Evolutionary conservation across 148 eudicot species (phyloP), one percentile per base, ranked within the genome.

Genomic region (Rhododendron vialii): DNA sequence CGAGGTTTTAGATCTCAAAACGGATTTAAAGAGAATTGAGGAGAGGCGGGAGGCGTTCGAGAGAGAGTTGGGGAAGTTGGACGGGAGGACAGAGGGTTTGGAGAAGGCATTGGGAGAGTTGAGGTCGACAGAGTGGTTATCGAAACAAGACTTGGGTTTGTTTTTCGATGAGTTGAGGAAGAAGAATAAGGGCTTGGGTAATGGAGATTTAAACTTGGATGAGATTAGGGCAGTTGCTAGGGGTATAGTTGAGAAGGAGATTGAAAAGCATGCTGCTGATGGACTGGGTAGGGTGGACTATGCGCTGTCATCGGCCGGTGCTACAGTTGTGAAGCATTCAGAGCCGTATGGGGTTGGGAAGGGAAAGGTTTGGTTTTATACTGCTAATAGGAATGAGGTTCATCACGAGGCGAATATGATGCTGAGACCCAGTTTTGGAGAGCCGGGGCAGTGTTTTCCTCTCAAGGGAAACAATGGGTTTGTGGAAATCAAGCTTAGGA

Each of bases 391-490:
- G 59, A 83, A 80, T n/a, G 88, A 87, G 75, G 95, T 92, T 86
- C 86, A 88, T 47, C 69, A 76, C 3, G 89, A 92, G 41, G 93
- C 98, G 1, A 93, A 69, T 50, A 93, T 84, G 90, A 92, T 95
- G 95, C 88, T 97, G 86, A 90, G 75, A 81, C 98, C 98, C 2
- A 95, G 98, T 82, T 97, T 94, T 85, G 98, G 98, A 53, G 95
- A 95, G 88, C 98, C 99, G 69, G 99, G 98, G 28, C 91, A 92
- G 83, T 95, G 98, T 90, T 95, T 97, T 71, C 90, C 99, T 4
- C 85, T 97, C n/a, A 94, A 92, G 79, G 98, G 99, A 53, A 89
- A 89, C 80, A 87, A 83, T 88, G 99, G 99, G 22, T 97, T 93
- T 92, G 95, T 95, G 84, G 81, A 86, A 67, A 91, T 97, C 38